phyloP scores from a whole-genome alignment of 129 eudicot species.

The Pittosporum tobira region DNA sequence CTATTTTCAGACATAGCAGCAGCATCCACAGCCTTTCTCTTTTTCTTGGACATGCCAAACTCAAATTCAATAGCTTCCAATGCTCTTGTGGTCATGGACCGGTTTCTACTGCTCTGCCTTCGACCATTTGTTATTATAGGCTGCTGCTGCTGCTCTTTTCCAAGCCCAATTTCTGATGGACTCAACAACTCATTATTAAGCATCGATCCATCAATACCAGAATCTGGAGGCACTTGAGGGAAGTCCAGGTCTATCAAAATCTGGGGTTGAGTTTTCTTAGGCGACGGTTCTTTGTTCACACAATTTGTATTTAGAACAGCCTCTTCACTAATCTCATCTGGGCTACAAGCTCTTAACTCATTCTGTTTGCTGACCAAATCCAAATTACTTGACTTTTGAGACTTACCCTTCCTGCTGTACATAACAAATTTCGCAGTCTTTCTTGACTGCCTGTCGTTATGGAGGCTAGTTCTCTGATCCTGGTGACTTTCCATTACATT shows the following conservation, averaged over 20 bases:
- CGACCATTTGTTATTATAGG: slow-evolving; percentile 23
- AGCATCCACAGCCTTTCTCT: slow-evolving; percentile 22
- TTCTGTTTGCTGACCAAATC: no score
- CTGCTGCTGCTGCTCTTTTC: slow-evolving; percentile 17
- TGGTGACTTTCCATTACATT: neutral
- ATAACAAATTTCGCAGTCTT: slow-evolving; percentile 10
- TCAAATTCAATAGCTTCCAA: slow-evolving; percentile 47
- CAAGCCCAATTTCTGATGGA: neutral
- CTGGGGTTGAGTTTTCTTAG: slow-evolving; percentile 2
- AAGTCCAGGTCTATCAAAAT: slow-evolving; percentile 31
- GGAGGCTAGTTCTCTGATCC: slow-evolving; percentile 1
- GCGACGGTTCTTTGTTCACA: neutral
- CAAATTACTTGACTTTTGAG: slow-evolving; percentile 1
- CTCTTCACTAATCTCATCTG: no score
- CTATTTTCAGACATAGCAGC: neutral
- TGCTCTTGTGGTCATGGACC: slow-evolving; percentile 42
- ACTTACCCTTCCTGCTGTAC: slow-evolving; percentile 15
- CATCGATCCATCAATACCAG: slow-evolving; percentile 10
- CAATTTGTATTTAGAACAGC: no score
- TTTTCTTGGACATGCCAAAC: slow-evolving; percentile 22
- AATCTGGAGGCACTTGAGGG: slow-evolving; percentile 24
- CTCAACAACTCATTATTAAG: slow-evolving; percentile 4
- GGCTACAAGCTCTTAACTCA: slow-evolving; percentile 2
- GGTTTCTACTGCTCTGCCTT: slow-evolving; percentile 49
- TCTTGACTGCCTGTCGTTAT: neutral